phyloP scores from a whole-genome alignment of 192 early-diverging fungal species.

The Coemansia sp. region DNA sequence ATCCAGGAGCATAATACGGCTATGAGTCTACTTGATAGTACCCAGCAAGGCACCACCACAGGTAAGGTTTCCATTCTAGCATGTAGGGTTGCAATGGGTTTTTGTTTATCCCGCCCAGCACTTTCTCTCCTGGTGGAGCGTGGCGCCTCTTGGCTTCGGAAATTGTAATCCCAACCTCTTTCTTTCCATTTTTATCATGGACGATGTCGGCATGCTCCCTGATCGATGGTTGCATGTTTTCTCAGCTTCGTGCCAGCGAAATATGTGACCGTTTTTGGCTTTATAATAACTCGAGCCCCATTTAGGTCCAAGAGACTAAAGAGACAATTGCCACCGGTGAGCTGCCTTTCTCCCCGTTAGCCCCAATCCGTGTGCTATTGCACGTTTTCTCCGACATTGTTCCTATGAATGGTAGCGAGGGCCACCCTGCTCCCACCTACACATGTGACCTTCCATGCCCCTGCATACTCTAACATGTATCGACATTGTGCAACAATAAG shows the following conservation, averaged over 20 bases:
- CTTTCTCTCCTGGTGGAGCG: not conserved
- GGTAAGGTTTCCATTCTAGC: not conserved
- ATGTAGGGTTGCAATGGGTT: not conserved
- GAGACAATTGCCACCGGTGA: not conserved
- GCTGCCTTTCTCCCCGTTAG: not conserved
- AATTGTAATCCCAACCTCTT: not conserved
- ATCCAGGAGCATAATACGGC: not conserved
- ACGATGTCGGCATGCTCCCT: not conserved
- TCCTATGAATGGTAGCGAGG: not conserved
- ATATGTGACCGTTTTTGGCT: not conserved
- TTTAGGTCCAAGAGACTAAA: not conserved
- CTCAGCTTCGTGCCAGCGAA: not conserved
- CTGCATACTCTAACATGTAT: not conserved
- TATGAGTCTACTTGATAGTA: not conserved
- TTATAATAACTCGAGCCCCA: not conserved
- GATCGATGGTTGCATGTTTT: not conserved
- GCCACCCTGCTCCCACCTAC: not conserved
- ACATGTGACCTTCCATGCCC: not conserved
- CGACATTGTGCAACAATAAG: not conserved
- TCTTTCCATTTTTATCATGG: not conserved
- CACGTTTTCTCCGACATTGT: not conserved
- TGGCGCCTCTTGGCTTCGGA: not conserved
- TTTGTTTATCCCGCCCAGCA: not conserved
- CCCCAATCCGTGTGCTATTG: not conserved
- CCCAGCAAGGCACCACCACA: not conserved